Evolutionary conservation across 768 basidiomycete genomes (phyloP), one percentile per base, ranked within the genome.

Genomic region (Hypsizygus marmoreus): DNA sequence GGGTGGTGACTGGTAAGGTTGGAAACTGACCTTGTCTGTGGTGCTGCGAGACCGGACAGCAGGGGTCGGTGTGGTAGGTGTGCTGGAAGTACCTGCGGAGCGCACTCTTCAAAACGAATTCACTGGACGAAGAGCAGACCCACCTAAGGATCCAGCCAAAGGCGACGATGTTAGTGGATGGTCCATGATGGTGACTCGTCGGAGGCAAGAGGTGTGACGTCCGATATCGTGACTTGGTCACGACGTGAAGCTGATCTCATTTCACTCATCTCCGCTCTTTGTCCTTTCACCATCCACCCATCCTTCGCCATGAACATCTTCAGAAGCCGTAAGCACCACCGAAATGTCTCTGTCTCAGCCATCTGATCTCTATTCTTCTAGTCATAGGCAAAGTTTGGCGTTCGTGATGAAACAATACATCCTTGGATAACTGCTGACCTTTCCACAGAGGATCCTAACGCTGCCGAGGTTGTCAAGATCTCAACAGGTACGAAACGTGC

Each of bases 301-400:
- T 41, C 35, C 43, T 40, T 19, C 43, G 52, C 65, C 53, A 92
- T 93, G 90, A 91, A 91, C 66, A 81, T 93, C 64, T 90, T 93
- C 71, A 83, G 76, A 69, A 90, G 79, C 65, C 66, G 90, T 91
- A 54, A 66, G 89, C 77, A 33, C 22, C 34, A 24, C 40, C 22
- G 33, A 32, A 44, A 53, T 47, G 36, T 47, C 20, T 53, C 28
- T 16, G 14, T 35, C 36, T 28, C 23, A 16, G 17, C 25, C 40
- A 31, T 33, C 59, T 70, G 26, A 70, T 50, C 36, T 37, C 34
- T 13, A 26, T 35, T 28, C 40, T 5, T 41, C 39, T 54, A 95
- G 93, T 95, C 28, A 77, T 94, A 49, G 86, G 90, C 53, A 91
- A 84, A 80, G 92, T 97, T 66, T 95, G 92, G 92, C 91, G 94